Evolutionary conservation across 164 flowering plant species (phyloP).

Genomic region (Aristolochia californica): DNA sequence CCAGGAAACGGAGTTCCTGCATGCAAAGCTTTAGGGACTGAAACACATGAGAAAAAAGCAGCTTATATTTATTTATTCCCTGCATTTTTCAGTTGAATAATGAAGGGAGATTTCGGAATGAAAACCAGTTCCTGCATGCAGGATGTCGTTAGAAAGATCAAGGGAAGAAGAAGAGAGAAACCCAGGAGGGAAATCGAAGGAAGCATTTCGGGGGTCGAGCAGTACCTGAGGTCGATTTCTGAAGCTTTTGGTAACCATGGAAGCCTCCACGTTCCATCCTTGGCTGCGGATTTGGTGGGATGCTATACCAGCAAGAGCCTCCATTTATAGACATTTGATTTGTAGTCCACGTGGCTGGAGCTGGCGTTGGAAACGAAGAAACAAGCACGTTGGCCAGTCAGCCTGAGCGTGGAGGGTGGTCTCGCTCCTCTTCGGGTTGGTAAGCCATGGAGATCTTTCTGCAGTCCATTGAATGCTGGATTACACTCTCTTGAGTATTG

Average conservation of each 20-base stretch:
- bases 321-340: slow-evolving; percentile 10
- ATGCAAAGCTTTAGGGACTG: neutral
- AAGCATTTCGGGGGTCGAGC: neutral
- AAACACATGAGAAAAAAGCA: no score
- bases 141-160: neutral
- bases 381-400: neutral
- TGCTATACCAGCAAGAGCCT: slow-evolving; percentile 12
- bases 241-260: slow-evolving; percentile 40
- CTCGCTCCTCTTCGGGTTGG: no score
- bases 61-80: no score
- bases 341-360: slow-evolving; percentile 13
- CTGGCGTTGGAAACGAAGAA: slow-evolving; percentile 22
- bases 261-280: slow-evolving; percentile 42
- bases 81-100: no score
- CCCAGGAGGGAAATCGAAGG: neutral
- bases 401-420: no score
- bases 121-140: neutral
- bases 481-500: no score
- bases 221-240: slow-evolving; percentile 26
- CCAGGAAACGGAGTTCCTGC: neutral
- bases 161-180: neutral
- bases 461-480: no score
- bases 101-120: no score
- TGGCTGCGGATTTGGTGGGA: slow-evolving; percentile 2
- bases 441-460: no score